Percentiles rank a stretch among this genome's conserved stretches.
These are phyloP conservation scores for Claviceps arundinis DNA, from an alignment of 2,329 filamentous ascomycete species.

Conservation along the genomic window DNA sequence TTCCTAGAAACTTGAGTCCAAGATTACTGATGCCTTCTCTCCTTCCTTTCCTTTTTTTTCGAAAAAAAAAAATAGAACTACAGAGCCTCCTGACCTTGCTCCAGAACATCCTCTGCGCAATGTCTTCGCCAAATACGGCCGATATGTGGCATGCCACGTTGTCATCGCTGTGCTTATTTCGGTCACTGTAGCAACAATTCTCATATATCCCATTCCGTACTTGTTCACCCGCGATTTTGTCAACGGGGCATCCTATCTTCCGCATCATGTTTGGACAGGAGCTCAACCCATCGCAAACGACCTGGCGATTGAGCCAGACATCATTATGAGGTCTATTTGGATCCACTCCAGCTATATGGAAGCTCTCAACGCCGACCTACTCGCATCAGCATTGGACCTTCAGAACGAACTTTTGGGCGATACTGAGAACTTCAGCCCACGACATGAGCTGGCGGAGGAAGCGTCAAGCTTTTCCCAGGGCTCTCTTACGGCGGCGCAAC, in stretches of 20 bases:
- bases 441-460: conserved; percentile 17
- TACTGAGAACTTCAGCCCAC: conserved; percentile 42
- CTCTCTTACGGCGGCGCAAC: conserved; percentile 29
- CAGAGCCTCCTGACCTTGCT: conserved; percentile 54
- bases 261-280: conserved; percentile 71
- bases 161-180: conserved; percentile 61
- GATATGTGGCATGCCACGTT: conserved; percentile 58
- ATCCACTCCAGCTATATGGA: conserved; percentile 71
- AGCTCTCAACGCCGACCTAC: conserved; percentile 51
- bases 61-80: conserved; percentile 40
- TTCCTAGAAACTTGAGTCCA: too few relatives aligned
- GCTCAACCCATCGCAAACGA: conserved; percentile 48
- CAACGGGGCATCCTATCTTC: conserved; percentile 57
- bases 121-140: conserved; percentile 55
- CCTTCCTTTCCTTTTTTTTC: background rate
- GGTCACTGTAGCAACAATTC: conserved; percentile 53
- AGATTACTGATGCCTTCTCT: background rate
- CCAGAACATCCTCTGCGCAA: conserved; percentile 51
- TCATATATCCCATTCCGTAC: conserved; percentile 65
- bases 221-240: conserved; percentile 60
- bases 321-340: conserved; percentile 75
- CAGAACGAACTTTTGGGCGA: conserved; percentile 56
- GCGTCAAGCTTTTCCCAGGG: conserved; percentile 14
- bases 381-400: conserved; percentile 53
- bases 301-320: conserved; percentile 42